Evolutionary conservation across 495 filamentous ascomycete species (phyloP).

Genomic region (Talaromyces adpressus): DNA sequence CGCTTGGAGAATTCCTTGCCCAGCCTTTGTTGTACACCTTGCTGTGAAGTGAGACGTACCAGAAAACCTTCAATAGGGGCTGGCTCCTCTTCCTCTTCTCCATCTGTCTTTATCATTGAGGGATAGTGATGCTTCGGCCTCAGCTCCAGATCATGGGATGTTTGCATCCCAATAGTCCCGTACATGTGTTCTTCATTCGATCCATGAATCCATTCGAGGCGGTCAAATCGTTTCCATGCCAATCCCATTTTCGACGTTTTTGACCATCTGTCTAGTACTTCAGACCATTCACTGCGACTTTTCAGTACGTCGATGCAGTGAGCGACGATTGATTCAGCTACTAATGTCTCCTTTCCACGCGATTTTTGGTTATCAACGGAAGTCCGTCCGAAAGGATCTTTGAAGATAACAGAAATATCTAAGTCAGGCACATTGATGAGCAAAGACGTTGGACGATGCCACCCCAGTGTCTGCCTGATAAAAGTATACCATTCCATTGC

Average conservation of each 20-base stretch:
- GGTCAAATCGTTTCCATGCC: conserved; percentile 71
- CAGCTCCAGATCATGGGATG: conserved; percentile 67
- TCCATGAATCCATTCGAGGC: conserved; percentile 69
- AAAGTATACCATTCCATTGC: conserved; percentile 75
- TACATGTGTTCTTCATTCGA: conserved; percentile 68
- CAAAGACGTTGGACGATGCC: conserved; percentile 48
- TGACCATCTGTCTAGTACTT: conserved; percentile 55
- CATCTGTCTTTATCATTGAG: conserved; percentile 35
- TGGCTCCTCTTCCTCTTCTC: conserved; percentile 46
- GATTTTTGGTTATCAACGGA: conserved; percentile 20
- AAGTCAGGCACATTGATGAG: conserved; percentile 64
- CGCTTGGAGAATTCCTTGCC: conserved; percentile 65
- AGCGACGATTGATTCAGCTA: conserved; percentile 48
- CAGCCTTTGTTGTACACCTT: conserved; percentile 50
- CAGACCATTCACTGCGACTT: conserved; percentile 52
- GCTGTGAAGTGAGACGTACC: conserved; percentile 60
- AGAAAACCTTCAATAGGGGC: conserved; percentile 66
- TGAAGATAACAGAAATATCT: conserved; percentile 53
- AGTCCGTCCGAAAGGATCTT: conserved; percentile 53
- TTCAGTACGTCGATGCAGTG: conserved; percentile 54
- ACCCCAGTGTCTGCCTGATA: conserved; percentile 53
- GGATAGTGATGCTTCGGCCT: conserved; percentile 65
- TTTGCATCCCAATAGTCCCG: conserved; percentile 65
- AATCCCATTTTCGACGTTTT: conserved; percentile 59
- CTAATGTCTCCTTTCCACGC: conserved; percentile 40